Evolutionary conservation across 2,329 filamentous ascomycete species (phyloP).

Genomic region (Cytospora chrysosperma): DNA sequence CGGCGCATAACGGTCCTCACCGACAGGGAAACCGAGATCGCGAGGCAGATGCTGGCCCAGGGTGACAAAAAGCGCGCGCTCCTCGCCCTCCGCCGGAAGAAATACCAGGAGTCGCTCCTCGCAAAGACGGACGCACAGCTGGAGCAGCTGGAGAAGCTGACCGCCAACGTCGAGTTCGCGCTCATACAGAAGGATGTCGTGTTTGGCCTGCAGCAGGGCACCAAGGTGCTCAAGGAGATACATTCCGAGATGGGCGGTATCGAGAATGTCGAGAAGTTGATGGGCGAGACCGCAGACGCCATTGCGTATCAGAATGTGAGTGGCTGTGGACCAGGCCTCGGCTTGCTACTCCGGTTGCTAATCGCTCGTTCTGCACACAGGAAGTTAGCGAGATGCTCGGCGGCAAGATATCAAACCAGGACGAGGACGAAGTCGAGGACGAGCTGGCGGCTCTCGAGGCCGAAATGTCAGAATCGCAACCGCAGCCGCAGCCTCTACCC

Average conservation of each 20-base stretch:
- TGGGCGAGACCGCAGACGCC: conserved; percentile 89
- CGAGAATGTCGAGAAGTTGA: conserved; percentile 89
- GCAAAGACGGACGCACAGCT: conserved; percentile 89
- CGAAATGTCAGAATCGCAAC: conserved; percentile 40
- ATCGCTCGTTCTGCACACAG: conserved; percentile 43
- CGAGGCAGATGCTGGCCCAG: conserved; percentile 74
- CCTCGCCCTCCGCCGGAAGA: conserved; percentile 87
- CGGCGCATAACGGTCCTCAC: conserved; percentile 84
- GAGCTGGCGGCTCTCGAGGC: conserved; percentile 80
- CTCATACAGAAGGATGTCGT: conserved; percentile 95
- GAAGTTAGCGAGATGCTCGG: conserved; percentile 91
- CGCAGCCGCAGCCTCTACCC: conserved; percentile 26
- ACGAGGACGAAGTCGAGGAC: conserved; percentile 97
- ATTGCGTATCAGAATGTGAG: conserved; percentile 84
- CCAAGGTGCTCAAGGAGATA: conserved; percentile 83
- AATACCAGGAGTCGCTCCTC: conserved; percentile 91
- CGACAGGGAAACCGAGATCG: conserved; percentile 81
- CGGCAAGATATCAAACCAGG: conserved; percentile 84
- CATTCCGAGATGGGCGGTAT: conserved; percentile 94
- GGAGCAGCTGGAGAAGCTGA: conserved; percentile 88
- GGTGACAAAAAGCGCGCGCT: conserved; percentile 81
- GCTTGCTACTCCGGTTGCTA: not conserved
- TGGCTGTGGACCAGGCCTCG: not conserved
- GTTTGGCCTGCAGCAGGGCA: conserved; percentile 89
- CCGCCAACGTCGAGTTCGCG: conserved; percentile 88